Percentiles rank a stretch among this genome's conserved stretches.
Conservation (phyloP, 495 filamentous ascomycete species). For the Talaromyces trachyspermus region DNA sequence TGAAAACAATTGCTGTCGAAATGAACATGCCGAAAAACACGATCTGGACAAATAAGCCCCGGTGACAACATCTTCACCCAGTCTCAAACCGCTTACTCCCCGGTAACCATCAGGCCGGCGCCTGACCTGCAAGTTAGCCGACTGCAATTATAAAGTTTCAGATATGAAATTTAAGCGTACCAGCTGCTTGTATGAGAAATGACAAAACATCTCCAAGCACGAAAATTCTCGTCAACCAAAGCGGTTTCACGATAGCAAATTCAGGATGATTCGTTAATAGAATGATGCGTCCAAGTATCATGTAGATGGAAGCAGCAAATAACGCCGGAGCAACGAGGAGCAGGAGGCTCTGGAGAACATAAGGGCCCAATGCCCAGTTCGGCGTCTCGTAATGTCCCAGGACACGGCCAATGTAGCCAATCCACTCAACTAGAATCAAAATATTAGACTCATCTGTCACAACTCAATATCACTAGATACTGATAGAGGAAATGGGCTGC, state of each 20-base stretch:
- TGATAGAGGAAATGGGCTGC: constrained; percentile 11
- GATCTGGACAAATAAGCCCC: constrained; percentile 37
- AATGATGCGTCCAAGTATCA: constrained; percentile 49
- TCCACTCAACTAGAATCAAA: constrained; percentile 41
- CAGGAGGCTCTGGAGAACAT: constrained; percentile 31
- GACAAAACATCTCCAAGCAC: constrained; percentile 30
- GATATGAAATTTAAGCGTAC: too few species aligned
- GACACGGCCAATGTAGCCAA: constrained; percentile 50
- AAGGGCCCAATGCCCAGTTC: constrained; percentile 19
- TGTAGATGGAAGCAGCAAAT: constrained; percentile 52
- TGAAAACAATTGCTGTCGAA: constrained; percentile 26
- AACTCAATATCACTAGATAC: not conserved
- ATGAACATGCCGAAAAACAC: constrained; percentile 38
- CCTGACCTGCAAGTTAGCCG: not conserved
- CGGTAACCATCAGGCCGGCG: not conserved
- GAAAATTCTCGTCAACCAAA: constrained; percentile 31
- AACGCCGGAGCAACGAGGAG: constrained; percentile 20
- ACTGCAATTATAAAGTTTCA: not conserved
- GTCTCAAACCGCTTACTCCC: not conserved
- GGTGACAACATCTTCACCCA: constrained; percentile 38
- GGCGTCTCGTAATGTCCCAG: constrained; percentile 22
- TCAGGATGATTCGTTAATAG: constrained; percentile 36
- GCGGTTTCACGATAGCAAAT: constrained; percentile 14
- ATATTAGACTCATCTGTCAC: not conserved
- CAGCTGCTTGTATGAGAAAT: constrained; percentile 26